Evolutionary conservation across 768 basidiomycete genomes (phyloP).

Genomic region (Boletus barrowsii): DNA sequence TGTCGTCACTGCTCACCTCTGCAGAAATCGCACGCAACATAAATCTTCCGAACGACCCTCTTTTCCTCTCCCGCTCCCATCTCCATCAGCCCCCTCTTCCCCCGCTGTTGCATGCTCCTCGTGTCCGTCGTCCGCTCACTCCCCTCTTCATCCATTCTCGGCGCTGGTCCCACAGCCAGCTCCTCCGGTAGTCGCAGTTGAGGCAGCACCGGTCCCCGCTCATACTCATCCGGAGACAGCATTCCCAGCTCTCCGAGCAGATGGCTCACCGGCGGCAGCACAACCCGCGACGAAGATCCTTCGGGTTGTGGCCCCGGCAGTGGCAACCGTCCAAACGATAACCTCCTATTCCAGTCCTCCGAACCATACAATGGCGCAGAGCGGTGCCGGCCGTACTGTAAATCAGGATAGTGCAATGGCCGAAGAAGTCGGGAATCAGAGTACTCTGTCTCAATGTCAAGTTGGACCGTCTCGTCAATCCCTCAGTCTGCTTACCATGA

Average conservation of each 20-base stretch:
- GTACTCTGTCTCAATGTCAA: slow-evolving; percentile 17
- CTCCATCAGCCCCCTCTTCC: slow-evolving; percentile 18
- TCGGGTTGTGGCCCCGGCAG: slow-evolving; percentile 10
- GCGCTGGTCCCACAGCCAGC: not conserved
- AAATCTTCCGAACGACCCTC: slow-evolving; percentile 29
- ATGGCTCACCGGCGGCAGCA: slow-evolving; percentile 29
- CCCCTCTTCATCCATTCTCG: slow-evolving; percentile 10
- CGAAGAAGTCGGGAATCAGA: slow-evolving; percentile 19
- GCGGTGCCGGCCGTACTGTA: slow-evolving; percentile 22
- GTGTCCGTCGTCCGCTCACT: slow-evolving; percentile 11
- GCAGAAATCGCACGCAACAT: slow-evolving; percentile 75
- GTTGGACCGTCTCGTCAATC: not conserved
- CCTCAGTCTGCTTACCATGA: slow-evolving; percentile 17
- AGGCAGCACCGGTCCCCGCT: slow-evolving; percentile 25
- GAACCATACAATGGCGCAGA: slow-evolving; percentile 24
- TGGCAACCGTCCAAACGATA: slow-evolving; percentile 22
- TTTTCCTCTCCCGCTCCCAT: slow-evolving; percentile 20
- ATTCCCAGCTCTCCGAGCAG: slow-evolving; percentile 25
- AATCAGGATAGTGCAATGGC: slow-evolving; percentile 17
- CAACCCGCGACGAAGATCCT: slow-evolving; percentile 19
- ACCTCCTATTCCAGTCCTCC: slow-evolving; percentile 22
- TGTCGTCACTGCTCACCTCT: slow-evolving; percentile 46
- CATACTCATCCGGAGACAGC: slow-evolving; percentile 14
- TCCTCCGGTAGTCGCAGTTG: slow-evolving; percentile 28
- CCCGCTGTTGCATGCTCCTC: slow-evolving; percentile 8